A percentile compares a stretch with the other conserved stretches of the same genome.
phyloP scores from a whole-genome alignment of 140 eudicot species.

The Anethum foeniculum region DNA sequence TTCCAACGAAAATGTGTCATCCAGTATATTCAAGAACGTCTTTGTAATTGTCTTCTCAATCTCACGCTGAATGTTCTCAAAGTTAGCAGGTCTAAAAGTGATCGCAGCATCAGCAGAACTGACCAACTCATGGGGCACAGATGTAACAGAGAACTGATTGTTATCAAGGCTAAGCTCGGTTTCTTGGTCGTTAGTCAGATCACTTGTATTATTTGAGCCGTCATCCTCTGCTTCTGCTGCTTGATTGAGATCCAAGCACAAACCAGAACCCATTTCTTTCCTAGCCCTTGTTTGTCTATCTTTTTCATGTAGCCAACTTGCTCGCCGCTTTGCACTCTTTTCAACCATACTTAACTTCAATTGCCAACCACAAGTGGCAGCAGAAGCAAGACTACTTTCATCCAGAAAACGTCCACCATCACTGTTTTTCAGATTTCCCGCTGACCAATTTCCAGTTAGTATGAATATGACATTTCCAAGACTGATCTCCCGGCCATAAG shows the following conservation, averaged over 20 bases:
- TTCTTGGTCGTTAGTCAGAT: constrained; percentile 68
- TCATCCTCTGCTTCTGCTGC: constrained; percentile 49
- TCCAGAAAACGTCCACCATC: constrained; percentile 27
- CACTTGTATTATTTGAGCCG: constrained; percentile 80
- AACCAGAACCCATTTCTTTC: constrained; percentile 46
- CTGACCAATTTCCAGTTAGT: constrained; percentile 83
- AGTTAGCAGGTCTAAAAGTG: constrained; percentile 60
- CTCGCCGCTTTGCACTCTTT: constrained; percentile 47
- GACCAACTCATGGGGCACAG: constrained; percentile 60
- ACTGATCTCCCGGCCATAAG: constrained; percentile 83
- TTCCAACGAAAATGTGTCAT: constrained; percentile 38
- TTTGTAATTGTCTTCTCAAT: constrained; percentile 52
- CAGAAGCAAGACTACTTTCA: constrained; percentile 45
- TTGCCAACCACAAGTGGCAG: constrained; percentile 61
- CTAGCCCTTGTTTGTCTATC: constrained; percentile 45
- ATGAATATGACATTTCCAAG: constrained; percentile 86
- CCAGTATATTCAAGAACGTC: constrained; percentile 39
- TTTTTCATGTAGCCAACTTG: constrained; percentile 47
- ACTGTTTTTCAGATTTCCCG: constrained; percentile 14
- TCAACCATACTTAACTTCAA: constrained; percentile 45
- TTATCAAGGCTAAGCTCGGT: constrained; percentile 37
- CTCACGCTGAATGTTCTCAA: constrained; percentile 39
- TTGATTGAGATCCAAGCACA: constrained; percentile 73
- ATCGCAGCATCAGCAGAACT: constrained; percentile 58
- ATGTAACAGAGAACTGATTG: constrained; percentile 37